Conservation (phyloP, 352 stramenopile species). For the Phytophthora meadii region DNA sequence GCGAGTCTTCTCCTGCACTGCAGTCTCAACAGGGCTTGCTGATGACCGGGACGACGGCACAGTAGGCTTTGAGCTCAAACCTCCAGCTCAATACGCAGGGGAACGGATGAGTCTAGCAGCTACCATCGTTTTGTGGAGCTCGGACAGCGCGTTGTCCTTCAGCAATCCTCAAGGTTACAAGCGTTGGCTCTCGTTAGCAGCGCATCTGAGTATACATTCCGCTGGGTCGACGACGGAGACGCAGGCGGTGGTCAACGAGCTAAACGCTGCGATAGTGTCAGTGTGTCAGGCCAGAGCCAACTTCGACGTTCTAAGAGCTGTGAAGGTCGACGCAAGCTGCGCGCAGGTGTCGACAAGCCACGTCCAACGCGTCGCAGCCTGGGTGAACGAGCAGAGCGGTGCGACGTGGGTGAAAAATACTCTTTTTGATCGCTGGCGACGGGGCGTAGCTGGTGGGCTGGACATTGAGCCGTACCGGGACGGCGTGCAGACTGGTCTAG, state of each 20-base stretch:
- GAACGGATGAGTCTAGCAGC: constrained; percentile 48
- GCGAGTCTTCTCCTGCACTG: constrained; percentile 53
- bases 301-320: constrained; percentile 62
- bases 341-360: constrained; percentile 37
- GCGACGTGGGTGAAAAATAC: constrained; percentile 49
- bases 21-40: constrained; percentile 50
- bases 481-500: constrained; percentile 49
- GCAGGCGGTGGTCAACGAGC: constrained; percentile 24
- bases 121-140: constrained; percentile 50
- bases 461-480: constrained; percentile 77
- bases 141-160: constrained; percentile 54
- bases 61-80: constrained; percentile 55
- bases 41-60: constrained; percentile 56
- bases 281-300: constrained; percentile 23
- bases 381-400: constrained; percentile 32
- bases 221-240: constrained; percentile 3
- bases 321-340: constrained; percentile 41
- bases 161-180: constrained; percentile 51
- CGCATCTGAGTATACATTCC: constrained; percentile 3
- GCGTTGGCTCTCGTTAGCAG: constrained; percentile 45
- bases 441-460: constrained; percentile 41
- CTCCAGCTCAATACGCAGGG: constrained; percentile 7
- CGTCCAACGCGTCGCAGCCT: constrained; percentile 42
- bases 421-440: constrained; percentile 74
- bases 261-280: constrained; percentile 50